Conservation (phyloP, 352 stramenopile genomes). For the Pythium rishiriense region DNA sequence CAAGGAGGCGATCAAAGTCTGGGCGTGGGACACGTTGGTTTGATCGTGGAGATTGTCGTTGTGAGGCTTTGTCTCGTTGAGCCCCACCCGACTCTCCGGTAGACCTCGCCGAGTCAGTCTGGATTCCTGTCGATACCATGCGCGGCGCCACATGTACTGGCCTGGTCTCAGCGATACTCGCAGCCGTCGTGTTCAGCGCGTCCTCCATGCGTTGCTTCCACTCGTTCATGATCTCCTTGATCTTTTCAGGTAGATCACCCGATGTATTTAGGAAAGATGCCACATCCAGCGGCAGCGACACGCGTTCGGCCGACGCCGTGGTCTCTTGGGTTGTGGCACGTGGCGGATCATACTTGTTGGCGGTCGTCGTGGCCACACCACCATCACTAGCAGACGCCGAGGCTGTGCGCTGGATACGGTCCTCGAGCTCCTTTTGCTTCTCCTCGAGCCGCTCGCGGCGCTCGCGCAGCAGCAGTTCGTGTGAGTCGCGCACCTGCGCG, state of each 20-base stretch:
- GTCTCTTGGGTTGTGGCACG: neutral
- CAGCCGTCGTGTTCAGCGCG: slow-evolving; percentile 27
- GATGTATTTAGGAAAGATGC: slow-evolving; percentile 63
- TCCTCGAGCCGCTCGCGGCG: slow-evolving; percentile 54
- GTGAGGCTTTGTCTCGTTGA: neutral
- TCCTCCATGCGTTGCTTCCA: slow-evolving; percentile 64
- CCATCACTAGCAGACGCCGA: neutral
- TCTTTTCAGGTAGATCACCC: slow-evolving; percentile 49
- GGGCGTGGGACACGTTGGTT: neutral
- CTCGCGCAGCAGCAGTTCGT: slow-evolving; percentile 59
- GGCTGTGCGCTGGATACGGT: slow-evolving; percentile 37
- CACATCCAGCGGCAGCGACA: slow-evolving; percentile 30
- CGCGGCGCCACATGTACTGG: neutral
- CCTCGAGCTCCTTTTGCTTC: slow-evolving; percentile 55
- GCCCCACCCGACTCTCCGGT: neutral
- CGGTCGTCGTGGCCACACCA: neutral
- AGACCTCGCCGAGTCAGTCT: slow-evolving; percentile 7
- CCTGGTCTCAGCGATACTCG: slow-evolving; percentile 20
- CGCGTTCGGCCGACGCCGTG: neutral
- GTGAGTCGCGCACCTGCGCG: slow-evolving; percentile 46
- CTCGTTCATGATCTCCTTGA: slow-evolving; percentile 59
- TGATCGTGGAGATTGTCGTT: too few species aligned
- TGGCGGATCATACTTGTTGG: slow-evolving; percentile 23
- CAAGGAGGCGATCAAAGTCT: slow-evolving; percentile 9
- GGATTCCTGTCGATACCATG: slow-evolving; percentile 13